Conservation (phyloP, 805 yeast genomes). For the Kuraishia molischiana region DNA sequence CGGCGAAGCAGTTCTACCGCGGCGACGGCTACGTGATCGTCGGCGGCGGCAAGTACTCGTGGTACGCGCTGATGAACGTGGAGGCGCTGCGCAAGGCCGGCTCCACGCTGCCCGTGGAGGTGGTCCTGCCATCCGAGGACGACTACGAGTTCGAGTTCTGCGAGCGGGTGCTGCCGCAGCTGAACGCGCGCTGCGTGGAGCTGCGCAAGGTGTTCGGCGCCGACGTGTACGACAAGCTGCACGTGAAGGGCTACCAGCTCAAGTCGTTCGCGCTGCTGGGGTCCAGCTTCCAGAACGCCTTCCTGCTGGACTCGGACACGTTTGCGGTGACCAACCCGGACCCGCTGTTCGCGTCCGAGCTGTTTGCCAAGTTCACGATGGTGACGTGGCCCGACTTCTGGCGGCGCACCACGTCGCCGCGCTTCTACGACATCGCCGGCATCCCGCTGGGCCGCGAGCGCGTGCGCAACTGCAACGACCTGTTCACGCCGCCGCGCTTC, state of each 20-base stretch:
- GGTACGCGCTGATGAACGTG: constrained; percentile 59
- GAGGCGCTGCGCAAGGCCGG: constrained; percentile 58
- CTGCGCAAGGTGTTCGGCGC: constrained; percentile 54
- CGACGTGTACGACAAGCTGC: constrained; percentile 33
- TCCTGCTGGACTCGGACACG: constrained; percentile 70
- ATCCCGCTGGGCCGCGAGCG: constrained; percentile 28
- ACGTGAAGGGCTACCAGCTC: constrained; percentile 56
- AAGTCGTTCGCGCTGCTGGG: constrained; percentile 63
- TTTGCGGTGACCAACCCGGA: constrained; percentile 62
- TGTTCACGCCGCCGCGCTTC: constrained; percentile 19
- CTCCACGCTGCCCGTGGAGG: constrained; percentile 69
- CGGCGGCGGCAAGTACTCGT: constrained; percentile 74
- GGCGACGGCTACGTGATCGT: constrained; percentile 54
- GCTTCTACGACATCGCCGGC: constrained; percentile 60
- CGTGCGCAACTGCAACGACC: constrained; percentile 20
- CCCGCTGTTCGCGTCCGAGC: constrained; percentile 43
- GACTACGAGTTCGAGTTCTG: constrained; percentile 72
- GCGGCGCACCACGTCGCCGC: constrained; percentile 75
- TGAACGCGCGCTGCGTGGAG: constrained; percentile 60
- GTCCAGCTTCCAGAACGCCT: constrained; percentile 63
- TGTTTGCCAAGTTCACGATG: constrained; percentile 41
- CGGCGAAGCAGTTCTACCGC: constrained; percentile 16
- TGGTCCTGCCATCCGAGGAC: constrained; percentile 58
- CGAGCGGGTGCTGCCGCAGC: constrained; percentile 45
- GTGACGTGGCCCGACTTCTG: constrained; percentile 83